Conservation (phyloP, 805 yeast genomes). For the Cyberlindnera mississippiensis region DNA sequence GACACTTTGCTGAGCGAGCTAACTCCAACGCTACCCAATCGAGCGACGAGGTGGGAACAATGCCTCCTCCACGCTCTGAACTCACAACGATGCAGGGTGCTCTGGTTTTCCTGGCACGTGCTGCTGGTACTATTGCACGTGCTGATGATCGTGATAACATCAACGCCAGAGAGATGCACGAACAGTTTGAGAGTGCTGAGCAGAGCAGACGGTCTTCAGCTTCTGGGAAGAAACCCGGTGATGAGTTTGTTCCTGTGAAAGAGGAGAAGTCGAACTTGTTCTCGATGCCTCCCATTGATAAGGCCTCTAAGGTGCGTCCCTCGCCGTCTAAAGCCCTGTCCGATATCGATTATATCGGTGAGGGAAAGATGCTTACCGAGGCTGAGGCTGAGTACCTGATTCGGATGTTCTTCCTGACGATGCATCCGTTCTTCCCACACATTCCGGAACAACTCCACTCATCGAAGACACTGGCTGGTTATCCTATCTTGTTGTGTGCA, state of each 20-base stretch:
- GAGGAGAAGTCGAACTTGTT: slow-evolving; percentile 24
- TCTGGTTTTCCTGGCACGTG: slow-evolving; percentile 66
- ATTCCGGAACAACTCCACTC: slow-evolving; percentile 71
- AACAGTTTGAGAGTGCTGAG: slow-evolving; percentile 39
- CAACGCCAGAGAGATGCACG: slow-evolving; percentile 47
- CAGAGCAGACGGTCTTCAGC: neutral
- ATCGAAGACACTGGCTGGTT: slow-evolving; percentile 62
- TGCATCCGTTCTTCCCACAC: slow-evolving; percentile 91
- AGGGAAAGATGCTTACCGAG: slow-evolving; percentile 53
- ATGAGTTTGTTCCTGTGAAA: slow-evolving; percentile 25
- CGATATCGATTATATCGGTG: slow-evolving; percentile 63
- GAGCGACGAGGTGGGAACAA: slow-evolving; percentile 17
- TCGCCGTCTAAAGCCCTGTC: slow-evolving; percentile 38
- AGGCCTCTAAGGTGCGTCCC: slow-evolving; percentile 31
- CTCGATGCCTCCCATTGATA: slow-evolving; percentile 31
- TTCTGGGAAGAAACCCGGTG: neutral
- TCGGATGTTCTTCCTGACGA: slow-evolving; percentile 60
- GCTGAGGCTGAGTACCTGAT: slow-evolving; percentile 56
- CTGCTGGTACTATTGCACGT: slow-evolving; percentile 72
- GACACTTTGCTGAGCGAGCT: slow-evolving; percentile 9
- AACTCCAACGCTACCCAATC: slow-evolving; percentile 11
- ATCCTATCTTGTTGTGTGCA: slow-evolving; percentile 78
- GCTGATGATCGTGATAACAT: slow-evolving; percentile 63
- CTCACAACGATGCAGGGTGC: slow-evolving; percentile 50
- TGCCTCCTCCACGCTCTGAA: slow-evolving; percentile 24